Conservation (phyloP, 1,284 basidiomycete genomes). For the Malassezia globosa region DNA sequence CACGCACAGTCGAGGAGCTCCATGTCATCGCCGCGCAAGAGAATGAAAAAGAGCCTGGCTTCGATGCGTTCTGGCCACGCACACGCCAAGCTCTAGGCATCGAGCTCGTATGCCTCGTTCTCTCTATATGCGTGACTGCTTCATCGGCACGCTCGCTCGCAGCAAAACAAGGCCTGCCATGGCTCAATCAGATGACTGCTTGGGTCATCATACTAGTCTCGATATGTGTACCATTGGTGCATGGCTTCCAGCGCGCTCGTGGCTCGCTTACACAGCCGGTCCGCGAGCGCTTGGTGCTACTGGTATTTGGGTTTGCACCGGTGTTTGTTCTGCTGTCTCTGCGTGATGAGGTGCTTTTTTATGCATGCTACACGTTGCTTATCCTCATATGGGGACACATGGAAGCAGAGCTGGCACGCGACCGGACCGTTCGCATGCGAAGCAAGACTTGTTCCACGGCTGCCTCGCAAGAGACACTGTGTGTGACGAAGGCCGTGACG, state of each 20-base stretch:
- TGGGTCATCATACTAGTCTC: conserved; percentile 55
- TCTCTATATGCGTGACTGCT: conserved; percentile 47
- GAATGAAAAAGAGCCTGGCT: conserved; percentile 3
- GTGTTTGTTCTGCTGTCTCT: conserved; percentile 71
- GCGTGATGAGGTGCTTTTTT: conserved; percentile 72
- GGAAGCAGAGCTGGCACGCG: conserved; percentile 49
- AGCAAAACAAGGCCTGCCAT: conserved; percentile 60
- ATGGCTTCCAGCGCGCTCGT: conserved; percentile 43
- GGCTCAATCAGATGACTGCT: conserved; percentile 56
- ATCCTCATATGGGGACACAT: conserved; percentile 62
- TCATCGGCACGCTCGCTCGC: conserved; percentile 58
- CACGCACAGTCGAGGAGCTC: not conserved
- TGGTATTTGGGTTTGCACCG: conserved; percentile 56
- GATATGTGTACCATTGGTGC: conserved; percentile 25
- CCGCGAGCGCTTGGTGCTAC: conserved; percentile 39
- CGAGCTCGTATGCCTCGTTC: conserved; percentile 50
- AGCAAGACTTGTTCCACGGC: not conserved
- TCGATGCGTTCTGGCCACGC: conserved; percentile 14
- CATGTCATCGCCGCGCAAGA: not conserved
- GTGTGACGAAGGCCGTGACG: not conserved
- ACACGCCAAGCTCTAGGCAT: conserved; percentile 23
- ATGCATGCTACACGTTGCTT: conserved; percentile 58
- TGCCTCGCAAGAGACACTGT: not conserved
- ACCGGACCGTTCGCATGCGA: not conserved
- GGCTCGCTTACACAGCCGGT: conserved; percentile 28